Conservation (phyloP, 176 grass and related monocot genomes). For the Oryza punctata region DNA sequence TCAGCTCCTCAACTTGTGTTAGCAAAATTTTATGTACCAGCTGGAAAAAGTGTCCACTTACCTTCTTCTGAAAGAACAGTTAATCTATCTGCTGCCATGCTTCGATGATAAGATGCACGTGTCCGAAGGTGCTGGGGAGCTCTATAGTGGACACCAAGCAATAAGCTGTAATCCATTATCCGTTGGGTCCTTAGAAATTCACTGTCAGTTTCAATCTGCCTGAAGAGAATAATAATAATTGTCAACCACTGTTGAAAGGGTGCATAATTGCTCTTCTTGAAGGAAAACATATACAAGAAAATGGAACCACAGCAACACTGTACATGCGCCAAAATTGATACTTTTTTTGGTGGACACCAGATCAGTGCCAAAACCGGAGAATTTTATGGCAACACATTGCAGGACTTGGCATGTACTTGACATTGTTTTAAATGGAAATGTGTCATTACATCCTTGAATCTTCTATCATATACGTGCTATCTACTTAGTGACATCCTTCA, state of each 20-base stretch:
- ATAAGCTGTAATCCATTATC: conserved; percentile 99
- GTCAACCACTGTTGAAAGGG: conserved; percentile 3
- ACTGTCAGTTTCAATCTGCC: conserved; percentile 89
- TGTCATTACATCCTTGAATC: background rate
- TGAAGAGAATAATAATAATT: conserved; percentile 32
- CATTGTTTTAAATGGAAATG: background rate
- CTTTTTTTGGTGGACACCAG: background rate
- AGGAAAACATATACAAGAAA: background rate
- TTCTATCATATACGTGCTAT: background rate
- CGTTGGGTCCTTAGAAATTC: conserved; percentile 75
- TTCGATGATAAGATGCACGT: conserved; percentile 50
- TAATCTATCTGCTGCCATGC: conserved; percentile 59
- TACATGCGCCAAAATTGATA: background rate
- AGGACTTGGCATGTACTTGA: background rate
- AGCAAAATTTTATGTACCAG: background rate
- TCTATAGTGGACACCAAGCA: conserved; percentile 96
- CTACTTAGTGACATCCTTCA: background rate
- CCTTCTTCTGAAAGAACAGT: conserved; percentile 86
- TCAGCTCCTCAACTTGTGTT: background rate
- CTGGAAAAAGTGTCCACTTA: conserved; percentile 17
- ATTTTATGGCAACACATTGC: background rate
- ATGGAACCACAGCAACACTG: background rate
- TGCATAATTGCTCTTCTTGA: background rate
- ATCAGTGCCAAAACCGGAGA: background rate
- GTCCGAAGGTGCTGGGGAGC: conserved; percentile 79